Conservation (phyloP, 345 rosid species). For the Brassica rapa region DNA sequence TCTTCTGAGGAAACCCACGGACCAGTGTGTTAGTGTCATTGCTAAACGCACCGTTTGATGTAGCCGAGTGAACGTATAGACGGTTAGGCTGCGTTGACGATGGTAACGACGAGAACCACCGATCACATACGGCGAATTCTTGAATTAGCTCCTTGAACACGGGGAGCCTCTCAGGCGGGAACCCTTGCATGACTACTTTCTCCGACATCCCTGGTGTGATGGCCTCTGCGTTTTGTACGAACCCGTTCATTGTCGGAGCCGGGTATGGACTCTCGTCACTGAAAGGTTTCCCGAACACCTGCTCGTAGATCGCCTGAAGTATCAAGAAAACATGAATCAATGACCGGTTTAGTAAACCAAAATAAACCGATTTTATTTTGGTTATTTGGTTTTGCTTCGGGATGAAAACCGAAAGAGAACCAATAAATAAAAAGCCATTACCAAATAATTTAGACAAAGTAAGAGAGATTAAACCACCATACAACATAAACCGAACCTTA, state of each 20-base stretch:
- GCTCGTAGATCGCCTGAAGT: slow-evolving; percentile 62
- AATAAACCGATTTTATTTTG: background rate
- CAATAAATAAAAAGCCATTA: background rate
- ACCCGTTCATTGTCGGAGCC: slow-evolving; percentile 59
- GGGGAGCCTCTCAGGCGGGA: slow-evolving; percentile 63
- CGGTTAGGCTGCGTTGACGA: slow-evolving; percentile 70
- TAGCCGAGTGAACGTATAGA: slow-evolving; percentile 65
- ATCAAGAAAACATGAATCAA: background rate
- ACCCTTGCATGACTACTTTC: slow-evolving; percentile 76
- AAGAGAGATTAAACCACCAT: background rate
- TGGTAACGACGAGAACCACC: slow-evolving; percentile 78
- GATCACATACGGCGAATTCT: slow-evolving; percentile 74
- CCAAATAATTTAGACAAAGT: background rate
- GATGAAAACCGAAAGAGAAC: background rate
- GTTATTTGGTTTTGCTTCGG: background rate
- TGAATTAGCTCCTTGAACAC: slow-evolving; percentile 58
- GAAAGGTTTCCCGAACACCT: slow-evolving; percentile 61
- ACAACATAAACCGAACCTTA: background rate
- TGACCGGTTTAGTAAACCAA: slow-evolving; percentile 20
- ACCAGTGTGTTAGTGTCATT: slow-evolving; percentile 53
- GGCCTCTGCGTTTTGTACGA: slow-evolving; percentile 63
- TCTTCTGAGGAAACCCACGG: slow-evolving; percentile 69
- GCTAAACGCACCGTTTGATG: slow-evolving; percentile 66
- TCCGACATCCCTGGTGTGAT: slow-evolving; percentile 51
- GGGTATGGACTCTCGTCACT: slow-evolving; percentile 26